These are phyloP conservation scores for Populus euphratica DNA, from an alignment of 345 rosid genomes.

Conservation along the genomic window DNA sequence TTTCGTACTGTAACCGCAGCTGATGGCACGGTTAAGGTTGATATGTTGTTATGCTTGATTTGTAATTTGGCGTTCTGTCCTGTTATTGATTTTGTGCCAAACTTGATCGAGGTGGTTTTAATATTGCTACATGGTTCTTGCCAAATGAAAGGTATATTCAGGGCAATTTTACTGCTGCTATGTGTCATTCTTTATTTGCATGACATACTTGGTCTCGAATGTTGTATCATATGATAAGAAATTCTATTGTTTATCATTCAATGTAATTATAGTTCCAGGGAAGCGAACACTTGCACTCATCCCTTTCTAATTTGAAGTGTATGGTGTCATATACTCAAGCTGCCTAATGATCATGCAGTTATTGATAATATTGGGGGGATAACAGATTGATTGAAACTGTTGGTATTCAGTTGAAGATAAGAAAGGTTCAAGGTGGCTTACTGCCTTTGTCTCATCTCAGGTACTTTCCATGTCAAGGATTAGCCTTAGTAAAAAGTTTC, in stretches of 20 bases:
- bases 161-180: not conserved
- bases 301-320: too few relatives aligned
- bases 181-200: not conserved
- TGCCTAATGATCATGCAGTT: conserved; percentile 41
- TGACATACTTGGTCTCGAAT: too few relatives aligned
- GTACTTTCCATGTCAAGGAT: conserved; percentile 27
- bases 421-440: conserved; percentile 78
- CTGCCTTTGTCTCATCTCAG: conserved; percentile 97
- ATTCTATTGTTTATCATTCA: too few relatives aligned
- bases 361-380: conserved; percentile 77
- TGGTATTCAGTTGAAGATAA: conserved; percentile 79
- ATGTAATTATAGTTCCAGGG: not conserved
- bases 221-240: not conserved
- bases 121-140: not conserved
- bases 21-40: conserved; percentile 94
- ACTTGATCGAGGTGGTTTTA: not conserved
- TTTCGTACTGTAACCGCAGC: conserved; percentile 65
- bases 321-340: not conserved
- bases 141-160: not conserved
- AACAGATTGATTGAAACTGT: conserved; percentile 90
- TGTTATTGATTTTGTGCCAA: not conserved
- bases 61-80: not conserved
- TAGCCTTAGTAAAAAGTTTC: not conserved
- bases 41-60: not conserved
- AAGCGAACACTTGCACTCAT: not conserved